phyloP scores from a whole-genome alignment of 2,329 filamentous ascomycete species.

The Trichoderma guizhouense region DNA sequence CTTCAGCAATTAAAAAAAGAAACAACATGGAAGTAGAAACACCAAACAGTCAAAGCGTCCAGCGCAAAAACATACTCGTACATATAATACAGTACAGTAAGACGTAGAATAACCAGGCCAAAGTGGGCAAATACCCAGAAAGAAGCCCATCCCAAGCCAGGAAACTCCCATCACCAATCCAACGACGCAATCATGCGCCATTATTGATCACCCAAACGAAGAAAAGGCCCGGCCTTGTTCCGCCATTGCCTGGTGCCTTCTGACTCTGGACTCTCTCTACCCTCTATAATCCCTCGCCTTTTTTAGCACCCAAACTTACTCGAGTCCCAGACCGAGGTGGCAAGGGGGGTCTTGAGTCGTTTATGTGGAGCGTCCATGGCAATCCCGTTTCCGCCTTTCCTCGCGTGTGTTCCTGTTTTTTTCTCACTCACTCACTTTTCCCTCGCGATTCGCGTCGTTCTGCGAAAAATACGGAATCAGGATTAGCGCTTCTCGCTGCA shows the following conservation, averaged over 20 bases:
- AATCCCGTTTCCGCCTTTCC: not conserved
- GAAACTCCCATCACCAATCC: not conserved
- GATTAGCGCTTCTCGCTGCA: not conserved
- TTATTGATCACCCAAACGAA: not conserved
- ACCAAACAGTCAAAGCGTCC: not conserved
- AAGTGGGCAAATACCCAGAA: not conserved
- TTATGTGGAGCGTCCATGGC: not conserved
- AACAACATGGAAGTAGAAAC: not conserved
- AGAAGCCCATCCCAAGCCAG: not conserved
- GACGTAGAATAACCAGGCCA: not conserved
- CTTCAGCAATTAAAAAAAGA: not conserved
- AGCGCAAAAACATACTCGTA: not conserved
- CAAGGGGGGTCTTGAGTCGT: not conserved
- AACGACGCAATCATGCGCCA: not conserved
- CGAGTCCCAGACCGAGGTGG: slow-evolving; percentile 3
- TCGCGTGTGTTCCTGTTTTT: not conserved
- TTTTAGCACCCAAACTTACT: slow-evolving; percentile 1
- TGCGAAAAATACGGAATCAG: not conserved
- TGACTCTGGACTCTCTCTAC: not conserved
- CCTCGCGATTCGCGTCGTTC: slow-evolving; percentile 12
- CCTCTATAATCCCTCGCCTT: not conserved
- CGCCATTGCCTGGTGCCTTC: not conserved
- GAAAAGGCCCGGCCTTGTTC: not conserved
- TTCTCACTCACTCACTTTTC: not conserved
- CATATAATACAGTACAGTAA: not conserved